Conservation (phyloP, 768 basidiomycete genomes). For the Auriscalpium vulgare region DNA sequence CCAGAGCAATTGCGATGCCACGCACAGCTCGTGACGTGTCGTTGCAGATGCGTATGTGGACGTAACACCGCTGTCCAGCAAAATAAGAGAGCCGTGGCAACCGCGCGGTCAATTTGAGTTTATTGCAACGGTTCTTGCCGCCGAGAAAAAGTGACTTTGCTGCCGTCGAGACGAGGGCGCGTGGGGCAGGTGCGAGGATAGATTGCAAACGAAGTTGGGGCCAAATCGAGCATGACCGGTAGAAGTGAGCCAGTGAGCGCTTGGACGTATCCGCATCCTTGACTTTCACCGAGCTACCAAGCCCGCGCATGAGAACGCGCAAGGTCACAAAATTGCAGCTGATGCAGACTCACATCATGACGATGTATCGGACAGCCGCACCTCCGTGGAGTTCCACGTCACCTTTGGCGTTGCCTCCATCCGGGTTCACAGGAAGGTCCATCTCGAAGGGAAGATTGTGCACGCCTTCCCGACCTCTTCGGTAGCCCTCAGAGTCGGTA, state of each 20-base stretch:
- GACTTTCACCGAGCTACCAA: conserved; percentile 60
- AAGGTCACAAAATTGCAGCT: not conserved
- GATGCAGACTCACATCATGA: conserved; percentile 52
- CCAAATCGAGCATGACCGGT: conserved; percentile 74
- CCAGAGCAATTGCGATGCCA: conserved; percentile 50
- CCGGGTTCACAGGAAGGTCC: conserved; percentile 48
- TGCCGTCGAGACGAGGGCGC: conserved; percentile 49
- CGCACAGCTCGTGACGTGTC: conserved; percentile 62
- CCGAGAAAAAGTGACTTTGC: conserved; percentile 53
- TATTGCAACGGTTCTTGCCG: conserved; percentile 37
- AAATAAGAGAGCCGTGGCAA: conserved; percentile 74
- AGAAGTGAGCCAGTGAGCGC: conserved; percentile 83
- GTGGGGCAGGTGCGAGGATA: conserved; percentile 51
- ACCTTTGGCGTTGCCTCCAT: conserved; percentile 53
- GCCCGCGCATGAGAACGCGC: not conserved
- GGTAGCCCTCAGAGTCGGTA: conserved; percentile 55
- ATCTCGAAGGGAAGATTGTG: conserved; percentile 70
- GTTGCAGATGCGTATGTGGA: conserved; percentile 60
- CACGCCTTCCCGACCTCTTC: conserved; percentile 52
- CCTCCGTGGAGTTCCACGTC: conserved; percentile 44
- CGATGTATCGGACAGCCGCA: conserved; percentile 69
- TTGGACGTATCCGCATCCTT: conserved; percentile 52
- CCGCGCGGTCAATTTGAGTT: conserved; percentile 55
- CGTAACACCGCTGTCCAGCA: conserved; percentile 70
- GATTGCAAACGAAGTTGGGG: conserved; percentile 58